These are phyloP conservation scores for Rossbeevera mucosa DNA, from an alignment of 768 basidiomycete genomes.

Conservation along the genomic window DNA sequence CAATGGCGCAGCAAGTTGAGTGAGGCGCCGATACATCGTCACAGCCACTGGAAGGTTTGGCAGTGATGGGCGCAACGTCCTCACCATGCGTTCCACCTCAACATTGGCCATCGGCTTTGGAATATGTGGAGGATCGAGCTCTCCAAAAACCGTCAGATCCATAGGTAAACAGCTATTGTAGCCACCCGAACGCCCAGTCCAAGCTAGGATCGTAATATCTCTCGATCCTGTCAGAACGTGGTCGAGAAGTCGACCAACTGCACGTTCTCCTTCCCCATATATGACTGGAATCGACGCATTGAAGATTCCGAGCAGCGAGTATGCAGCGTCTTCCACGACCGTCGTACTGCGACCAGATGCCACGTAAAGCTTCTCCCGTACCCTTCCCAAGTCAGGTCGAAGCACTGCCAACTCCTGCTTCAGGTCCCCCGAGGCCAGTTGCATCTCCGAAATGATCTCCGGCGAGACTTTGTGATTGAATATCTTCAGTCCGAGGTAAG, in stretches of 20 bases:
- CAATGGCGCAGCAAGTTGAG: neutral
- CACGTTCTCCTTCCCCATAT: neutral
- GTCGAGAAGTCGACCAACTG: neutral
- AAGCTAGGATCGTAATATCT: neutral
- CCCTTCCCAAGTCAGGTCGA: neutral
- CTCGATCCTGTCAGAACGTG: neutral
- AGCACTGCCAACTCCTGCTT: neutral
- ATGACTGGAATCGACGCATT: neutral
- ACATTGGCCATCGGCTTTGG: neutral
- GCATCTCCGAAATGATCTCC: neutral
- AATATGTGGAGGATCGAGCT: neutral
- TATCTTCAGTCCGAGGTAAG: neutral
- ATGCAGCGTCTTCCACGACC: neutral
- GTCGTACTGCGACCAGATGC: neutral
- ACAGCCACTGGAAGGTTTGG: neutral
- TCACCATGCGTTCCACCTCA: neutral
- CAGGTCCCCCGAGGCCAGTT: neutral
- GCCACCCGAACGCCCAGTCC: neutral
- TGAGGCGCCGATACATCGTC: neutral
- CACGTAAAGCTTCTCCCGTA: neutral
- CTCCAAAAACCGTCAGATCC: neutral
- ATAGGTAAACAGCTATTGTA: neutral
- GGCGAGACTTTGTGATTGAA: neutral
- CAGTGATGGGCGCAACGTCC: neutral
- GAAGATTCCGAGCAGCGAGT: neutral